Percentiles rank a stretch among this genome's conserved stretches.
Evolutionary conservation across 768 basidiomycete species (phyloP).

Genomic region (Phaeotremella skinneri): DNA sequence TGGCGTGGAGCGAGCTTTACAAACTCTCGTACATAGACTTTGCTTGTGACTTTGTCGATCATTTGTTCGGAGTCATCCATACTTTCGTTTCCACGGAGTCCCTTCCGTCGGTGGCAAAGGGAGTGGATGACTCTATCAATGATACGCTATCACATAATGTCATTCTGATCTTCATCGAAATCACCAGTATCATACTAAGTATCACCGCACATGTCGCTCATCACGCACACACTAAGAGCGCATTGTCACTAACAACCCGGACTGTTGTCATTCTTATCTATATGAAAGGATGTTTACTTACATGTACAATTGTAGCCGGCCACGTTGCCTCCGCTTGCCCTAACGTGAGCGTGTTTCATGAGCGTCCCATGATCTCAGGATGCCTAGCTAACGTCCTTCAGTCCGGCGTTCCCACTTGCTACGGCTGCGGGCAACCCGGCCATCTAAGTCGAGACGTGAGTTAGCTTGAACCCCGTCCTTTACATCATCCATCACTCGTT

Average conservation of each 20-base stretch:
- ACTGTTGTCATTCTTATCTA: neutral
- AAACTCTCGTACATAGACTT: slow-evolving; percentile 5
- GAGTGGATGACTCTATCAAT: neutral
- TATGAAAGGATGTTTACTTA: neutral
- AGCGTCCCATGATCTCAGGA: too few relatives aligned
- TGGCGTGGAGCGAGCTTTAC: neutral
- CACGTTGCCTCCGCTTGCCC: slow-evolving; percentile 50
- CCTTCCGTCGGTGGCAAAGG: too few relatives aligned
- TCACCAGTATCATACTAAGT: neutral
- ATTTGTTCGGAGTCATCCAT: neutral
- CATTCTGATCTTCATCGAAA: neutral
- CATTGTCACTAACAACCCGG: neutral
- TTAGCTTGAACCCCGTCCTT: neutral
- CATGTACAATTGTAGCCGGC: slow-evolving; percentile 35
- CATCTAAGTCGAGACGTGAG: slow-evolving; percentile 47
- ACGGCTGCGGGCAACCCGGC: slow-evolving; percentile 49
- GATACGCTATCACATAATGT: neutral
- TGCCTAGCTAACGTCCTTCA: neutral
- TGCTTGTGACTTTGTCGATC: neutral
- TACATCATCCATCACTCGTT: neutral
- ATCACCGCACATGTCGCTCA: neutral
- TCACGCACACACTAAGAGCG: slow-evolving; percentile 1
- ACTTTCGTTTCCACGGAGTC: neutral
- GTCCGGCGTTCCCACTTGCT: slow-evolving; percentile 46
- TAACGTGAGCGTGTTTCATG: slow-evolving; percentile 6